Conservation (phyloP, 129 eudicot species). For the Flaveria trinervia region DNA sequence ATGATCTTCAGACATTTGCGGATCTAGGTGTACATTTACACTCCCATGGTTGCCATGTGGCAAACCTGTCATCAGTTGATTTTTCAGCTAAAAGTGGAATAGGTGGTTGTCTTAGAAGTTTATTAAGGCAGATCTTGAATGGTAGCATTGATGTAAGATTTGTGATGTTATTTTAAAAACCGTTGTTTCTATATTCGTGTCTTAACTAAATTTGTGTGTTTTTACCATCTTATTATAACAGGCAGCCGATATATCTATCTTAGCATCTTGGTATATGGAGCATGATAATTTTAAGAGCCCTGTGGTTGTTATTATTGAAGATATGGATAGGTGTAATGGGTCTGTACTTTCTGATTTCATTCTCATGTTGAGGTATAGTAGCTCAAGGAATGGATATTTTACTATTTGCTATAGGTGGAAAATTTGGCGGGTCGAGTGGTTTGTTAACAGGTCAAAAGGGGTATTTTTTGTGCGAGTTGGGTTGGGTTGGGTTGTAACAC, state of each 20-base stretch:
- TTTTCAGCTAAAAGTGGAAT: conserved; percentile 77
- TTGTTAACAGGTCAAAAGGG: conserved; percentile 4
- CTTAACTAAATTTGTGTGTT: not conserved
- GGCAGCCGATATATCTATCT: conserved; percentile 75
- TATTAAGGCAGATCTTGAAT: conserved; percentile 61
- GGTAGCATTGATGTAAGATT: conserved; percentile 63
- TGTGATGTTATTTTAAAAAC: not conserved
- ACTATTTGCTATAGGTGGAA: not conserved
- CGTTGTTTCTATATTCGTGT: not conserved
- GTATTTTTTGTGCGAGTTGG: not conserved
- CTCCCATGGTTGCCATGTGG: conserved; percentile 72
- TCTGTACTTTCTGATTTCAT: conserved; percentile 85
- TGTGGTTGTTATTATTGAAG: conserved; percentile 77
- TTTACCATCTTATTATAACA: conserved; percentile 29
- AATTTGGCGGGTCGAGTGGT: not conserved
- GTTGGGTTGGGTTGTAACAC: not conserved
- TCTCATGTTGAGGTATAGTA: conserved; percentile 71
- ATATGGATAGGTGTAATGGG: conserved; percentile 79
- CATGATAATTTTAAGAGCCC: conserved; percentile 55
- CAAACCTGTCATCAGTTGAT: conserved; percentile 79
- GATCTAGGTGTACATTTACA: conserved; percentile 71
- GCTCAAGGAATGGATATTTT: not conserved
- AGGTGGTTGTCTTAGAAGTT: conserved; percentile 74
- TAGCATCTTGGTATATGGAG: conserved; percentile 90
- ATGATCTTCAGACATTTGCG: conserved; percentile 75